Conservation (phyloP, 202 grass and related monocot species). For the Zoysia matrella region DNA sequence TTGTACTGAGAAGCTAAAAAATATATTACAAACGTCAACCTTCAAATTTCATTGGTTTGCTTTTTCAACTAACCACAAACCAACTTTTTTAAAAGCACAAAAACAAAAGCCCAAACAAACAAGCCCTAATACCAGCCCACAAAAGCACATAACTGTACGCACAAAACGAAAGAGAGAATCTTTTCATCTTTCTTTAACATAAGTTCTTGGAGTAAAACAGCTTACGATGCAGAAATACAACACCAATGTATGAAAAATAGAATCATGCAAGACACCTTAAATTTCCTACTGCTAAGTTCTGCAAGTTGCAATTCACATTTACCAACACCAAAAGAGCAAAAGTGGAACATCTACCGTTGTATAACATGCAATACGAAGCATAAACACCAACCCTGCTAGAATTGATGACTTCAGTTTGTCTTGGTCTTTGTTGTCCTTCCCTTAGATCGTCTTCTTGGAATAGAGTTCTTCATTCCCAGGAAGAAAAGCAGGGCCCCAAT, state of each 20-base stretch:
- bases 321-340: slow-evolving; percentile 34
- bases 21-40: no score
- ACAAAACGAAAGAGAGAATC: background rate
- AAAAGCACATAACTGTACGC: background rate
- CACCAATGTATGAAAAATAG: background rate
- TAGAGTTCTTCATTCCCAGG: no score
- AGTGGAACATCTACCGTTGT: slow-evolving; percentile 31
- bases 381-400: slow-evolving; percentile 35
- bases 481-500: slow-evolving; percentile 55
- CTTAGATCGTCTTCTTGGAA: no score
- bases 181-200: background rate
- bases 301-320: slow-evolving; percentile 27
- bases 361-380: slow-evolving; percentile 36
- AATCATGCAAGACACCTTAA: slow-evolving; percentile 20
- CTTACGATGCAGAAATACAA: background rate
- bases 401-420: slow-evolving; percentile 54
- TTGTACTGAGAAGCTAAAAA: no score
- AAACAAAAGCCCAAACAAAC: no score
- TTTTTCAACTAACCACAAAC: no score
- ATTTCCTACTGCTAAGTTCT: slow-evolving; percentile 45
- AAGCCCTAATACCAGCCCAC: background rate
- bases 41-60: no score
- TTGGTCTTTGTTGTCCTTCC: slow-evolving; percentile 35
- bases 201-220: slow-evolving; percentile 31
- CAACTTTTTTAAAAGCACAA: no score